A percentile compares a stretch with the other conserved stretches of the same genome.
Evolutionary conservation across 1,284 basidiomycete species (phyloP).

Genomic region (Puccinia brachypodii): DNA sequence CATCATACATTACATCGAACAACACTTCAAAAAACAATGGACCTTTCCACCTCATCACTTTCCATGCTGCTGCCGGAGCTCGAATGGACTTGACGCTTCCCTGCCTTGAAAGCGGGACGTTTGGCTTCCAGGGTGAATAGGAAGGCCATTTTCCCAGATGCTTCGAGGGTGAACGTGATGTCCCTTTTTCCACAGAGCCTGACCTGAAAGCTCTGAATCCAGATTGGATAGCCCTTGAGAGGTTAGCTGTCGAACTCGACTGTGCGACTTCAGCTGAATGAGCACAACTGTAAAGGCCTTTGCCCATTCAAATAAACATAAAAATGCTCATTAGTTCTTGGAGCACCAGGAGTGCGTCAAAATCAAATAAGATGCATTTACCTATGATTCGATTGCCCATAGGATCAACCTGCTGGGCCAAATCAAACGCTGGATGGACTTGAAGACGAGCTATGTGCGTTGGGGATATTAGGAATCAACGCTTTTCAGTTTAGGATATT

Average conservation of each 20-base stretch:
- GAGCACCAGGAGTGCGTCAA: not conserved
- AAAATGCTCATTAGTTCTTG: not conserved
- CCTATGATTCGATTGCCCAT: conserved; percentile 10
- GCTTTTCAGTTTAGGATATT: not conserved
- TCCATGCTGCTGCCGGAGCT: not conserved
- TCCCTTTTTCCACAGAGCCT: not conserved
- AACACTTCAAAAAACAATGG: not conserved
- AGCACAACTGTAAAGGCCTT: not conserved
- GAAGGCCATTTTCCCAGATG: not conserved
- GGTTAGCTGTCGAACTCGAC: not conserved
- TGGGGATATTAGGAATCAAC: not conserved
- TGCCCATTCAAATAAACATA: not conserved
- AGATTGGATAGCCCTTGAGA: not conserved
- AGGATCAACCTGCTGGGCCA: conserved; percentile 8
- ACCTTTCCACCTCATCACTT: not conserved
- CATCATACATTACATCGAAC: not conserved
- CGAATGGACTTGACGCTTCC: not conserved
- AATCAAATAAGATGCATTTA: not conserved
- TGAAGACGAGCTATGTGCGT: not conserved
- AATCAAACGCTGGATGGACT: not conserved
- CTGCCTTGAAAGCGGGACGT: not conserved
- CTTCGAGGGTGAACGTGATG: not conserved
- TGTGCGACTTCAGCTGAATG: not conserved
- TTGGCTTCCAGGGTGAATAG: not conserved
- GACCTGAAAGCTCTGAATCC: not conserved